Base-by-base conservation (phyloP, 1,139 yeast genomes). In the Kurtzmaniella quercitrusa region DNA sequence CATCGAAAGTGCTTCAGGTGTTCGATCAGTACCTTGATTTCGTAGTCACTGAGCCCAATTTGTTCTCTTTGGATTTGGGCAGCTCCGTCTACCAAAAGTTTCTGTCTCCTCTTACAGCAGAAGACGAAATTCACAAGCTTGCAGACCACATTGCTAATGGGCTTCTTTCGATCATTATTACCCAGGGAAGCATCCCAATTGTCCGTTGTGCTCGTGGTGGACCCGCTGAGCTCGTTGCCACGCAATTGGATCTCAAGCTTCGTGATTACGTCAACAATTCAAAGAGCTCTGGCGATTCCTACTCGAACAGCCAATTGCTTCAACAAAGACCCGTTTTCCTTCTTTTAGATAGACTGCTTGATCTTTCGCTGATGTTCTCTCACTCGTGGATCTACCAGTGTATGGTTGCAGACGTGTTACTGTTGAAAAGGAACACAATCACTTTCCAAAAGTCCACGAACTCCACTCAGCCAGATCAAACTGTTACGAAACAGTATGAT, bases 371-470 rank as follows among this genome's bases (percentile, higher is more conserved):
- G 23, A 91, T 93, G 98, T 83, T 94, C 61, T 80, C 94, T 1
- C 99, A 93, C 63, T 89, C 97, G 6, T 91, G 98, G 98, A 90
- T 95, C 43, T 93, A 93, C 61, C 96, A 93, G 67, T 90, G 97
- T 56, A 83, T 93, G 79, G 95, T 93, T 14, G 86, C 91, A 56
- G 99, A 93, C 61, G 95, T 90, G 10, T 88, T 94, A 62, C 78
- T 79, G 45, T 73, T 93, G 54, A 79, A 82, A 52, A 77, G 95
- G 58, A 91, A 91, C 62, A 79, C 86, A 11, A 75, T 89, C 39
- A 65, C 61, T 41, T 53, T 72, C 25, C 59, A 62, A 19, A 72
- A 75, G 43, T 59, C 56, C 38, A 72, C 25, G n/a, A 38, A 34
- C 18, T 12, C 19, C 19, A 52, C 44, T 16, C 24, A 12, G 4